Conservation (phyloP, 1,284 basidiomycete genomes). For the Coniophora puteana region DNA sequence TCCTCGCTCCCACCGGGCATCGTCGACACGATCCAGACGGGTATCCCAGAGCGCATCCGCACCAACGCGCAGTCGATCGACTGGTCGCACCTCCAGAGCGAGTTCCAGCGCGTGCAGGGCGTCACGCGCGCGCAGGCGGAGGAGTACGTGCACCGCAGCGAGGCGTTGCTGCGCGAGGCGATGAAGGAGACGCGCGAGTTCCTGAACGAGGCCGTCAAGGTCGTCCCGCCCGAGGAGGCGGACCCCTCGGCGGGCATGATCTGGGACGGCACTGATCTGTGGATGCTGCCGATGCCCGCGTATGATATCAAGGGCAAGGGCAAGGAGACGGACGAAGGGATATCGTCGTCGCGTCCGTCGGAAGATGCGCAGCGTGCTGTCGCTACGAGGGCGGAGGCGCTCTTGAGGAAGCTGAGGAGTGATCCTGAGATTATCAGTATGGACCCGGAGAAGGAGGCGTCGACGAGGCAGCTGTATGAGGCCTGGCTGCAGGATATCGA, state of each 20-base stretch:
- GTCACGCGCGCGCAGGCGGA: conserved; percentile 75
- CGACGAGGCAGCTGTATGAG: conserved; percentile 52
- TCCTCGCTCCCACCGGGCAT: conserved; percentile 69
- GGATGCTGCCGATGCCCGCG: conserved; percentile 50
- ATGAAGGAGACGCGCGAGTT: conserved; percentile 74
- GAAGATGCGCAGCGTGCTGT: conserved; percentile 49
- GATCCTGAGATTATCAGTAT: conserved; percentile 75
- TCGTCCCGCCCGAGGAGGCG: conserved; percentile 74
- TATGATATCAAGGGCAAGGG: conserved; percentile 39
- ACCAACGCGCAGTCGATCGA: conserved; percentile 64
- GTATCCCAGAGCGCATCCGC: conserved; percentile 63
- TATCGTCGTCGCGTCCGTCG: conserved; percentile 30
- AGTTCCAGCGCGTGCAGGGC: conserved; percentile 72
- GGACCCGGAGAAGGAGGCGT: conserved; percentile 68
- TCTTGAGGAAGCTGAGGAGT: conserved; percentile 70
- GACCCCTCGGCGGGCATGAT: conserved; percentile 39
- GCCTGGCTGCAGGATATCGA: conserved; percentile 54
- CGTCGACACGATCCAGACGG: conserved; percentile 62
- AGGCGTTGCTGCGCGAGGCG: conserved; percentile 65
- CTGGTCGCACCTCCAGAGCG: conserved; percentile 61
- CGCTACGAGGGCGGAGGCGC: conserved; percentile 73
- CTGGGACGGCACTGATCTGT: conserved; percentile 85
- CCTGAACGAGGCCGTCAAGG: conserved; percentile 81
- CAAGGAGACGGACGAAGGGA: conserved; percentile 30
- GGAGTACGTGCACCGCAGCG: conserved; percentile 79